Evolutionary conservation across 106 monocot species (phyloP).

Genomic region (Dioscorea alata): DNA sequence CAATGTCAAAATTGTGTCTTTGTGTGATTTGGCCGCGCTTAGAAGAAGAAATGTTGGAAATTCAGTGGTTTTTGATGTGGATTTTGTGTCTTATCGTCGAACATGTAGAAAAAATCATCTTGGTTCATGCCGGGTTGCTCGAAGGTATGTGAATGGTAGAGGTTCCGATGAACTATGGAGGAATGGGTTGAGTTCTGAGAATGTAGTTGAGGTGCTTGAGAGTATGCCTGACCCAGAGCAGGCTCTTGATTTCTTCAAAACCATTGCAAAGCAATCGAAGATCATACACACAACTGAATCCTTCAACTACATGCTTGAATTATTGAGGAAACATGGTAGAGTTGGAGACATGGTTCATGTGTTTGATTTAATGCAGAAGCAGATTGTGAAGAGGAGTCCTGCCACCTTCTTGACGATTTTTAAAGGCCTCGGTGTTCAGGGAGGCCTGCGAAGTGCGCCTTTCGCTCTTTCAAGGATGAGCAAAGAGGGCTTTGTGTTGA

Average conservation of each 20-base stretch:
- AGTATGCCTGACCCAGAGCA: conserved; percentile 41
- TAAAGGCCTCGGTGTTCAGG: conserved; percentile 41
- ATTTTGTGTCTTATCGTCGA: background rate
- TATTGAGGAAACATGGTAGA: conserved; percentile 51
- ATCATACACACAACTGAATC: conserved; percentile 73
- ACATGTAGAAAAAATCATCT: conserved; percentile 11
- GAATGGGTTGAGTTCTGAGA: conserved; percentile 34
- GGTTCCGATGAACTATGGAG: conserved; percentile 2
- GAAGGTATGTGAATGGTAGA: background rate
- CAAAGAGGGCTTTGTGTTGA: conserved; percentile 59
- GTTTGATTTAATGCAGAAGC: conserved; percentile 96
- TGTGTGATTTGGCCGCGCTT: background rate
- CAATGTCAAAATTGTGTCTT: background rate
- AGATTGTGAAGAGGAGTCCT: conserved; percentile 60
- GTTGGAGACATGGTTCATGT: conserved; percentile 72
- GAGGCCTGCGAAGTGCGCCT: conserved; percentile 55
- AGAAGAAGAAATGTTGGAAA: conserved; percentile 6
- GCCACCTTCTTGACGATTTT: conserved; percentile 75
- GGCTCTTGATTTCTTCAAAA: conserved; percentile 48
- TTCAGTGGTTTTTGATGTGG: conserved; percentile 11
- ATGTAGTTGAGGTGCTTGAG: conserved; percentile 43
- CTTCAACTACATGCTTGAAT: conserved; percentile 87
- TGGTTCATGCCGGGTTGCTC: background rate
- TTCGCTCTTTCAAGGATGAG: conserved; percentile 53
- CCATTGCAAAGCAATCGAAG: conserved; percentile 36